These are phyloP conservation scores for Phoma herbarum DNA, from an alignment of 2,329 filamentous ascomycete genomes.

Conservation along the genomic window DNA sequence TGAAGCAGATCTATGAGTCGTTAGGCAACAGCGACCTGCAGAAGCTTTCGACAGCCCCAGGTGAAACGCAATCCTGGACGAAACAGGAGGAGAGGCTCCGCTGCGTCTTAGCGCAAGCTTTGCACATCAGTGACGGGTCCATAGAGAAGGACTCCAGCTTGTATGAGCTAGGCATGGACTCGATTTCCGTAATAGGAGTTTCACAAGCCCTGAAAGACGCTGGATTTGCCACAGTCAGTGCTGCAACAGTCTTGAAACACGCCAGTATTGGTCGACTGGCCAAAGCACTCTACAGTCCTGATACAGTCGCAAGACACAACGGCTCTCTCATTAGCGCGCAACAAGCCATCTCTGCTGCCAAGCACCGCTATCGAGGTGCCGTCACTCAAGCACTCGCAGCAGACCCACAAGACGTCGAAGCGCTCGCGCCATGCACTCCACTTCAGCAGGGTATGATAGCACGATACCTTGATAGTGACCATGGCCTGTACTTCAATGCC, in stretches of 20 bases:
- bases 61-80: conserved; percentile 35
- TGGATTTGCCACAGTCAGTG: conserved; percentile 68
- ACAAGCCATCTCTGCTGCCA: conserved; percentile 70
- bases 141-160: conserved; percentile 70
- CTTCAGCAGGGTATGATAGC: conserved; percentile 88
- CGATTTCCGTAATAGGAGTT: conserved; percentile 80
- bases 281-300: conserved; percentile 38
- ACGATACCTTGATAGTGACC: conserved; percentile 66
- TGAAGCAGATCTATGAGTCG: conserved; percentile 71
- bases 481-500: conserved; percentile 76
- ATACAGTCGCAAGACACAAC: conserved; percentile 9
- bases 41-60: conserved; percentile 51
- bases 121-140: conserved; percentile 54
- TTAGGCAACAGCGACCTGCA: conserved; percentile 70
- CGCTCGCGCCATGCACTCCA: conserved; percentile 82
- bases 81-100: conserved; percentile 60
- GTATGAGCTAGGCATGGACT: conserved; percentile 88
- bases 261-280: conserved; percentile 54
- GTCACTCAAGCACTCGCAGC: conserved; percentile 64
- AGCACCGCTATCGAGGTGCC: conserved; percentile 65
- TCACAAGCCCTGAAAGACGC: conserved; percentile 68
- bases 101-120: conserved; percentile 63
- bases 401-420: conserved; percentile 67
- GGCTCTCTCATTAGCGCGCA: conserved; percentile 59
- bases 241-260: conserved; percentile 72